phyloP scores from a whole-genome alignment of 345 rosid genomes.

The Excoecaria agallocha region DNA sequence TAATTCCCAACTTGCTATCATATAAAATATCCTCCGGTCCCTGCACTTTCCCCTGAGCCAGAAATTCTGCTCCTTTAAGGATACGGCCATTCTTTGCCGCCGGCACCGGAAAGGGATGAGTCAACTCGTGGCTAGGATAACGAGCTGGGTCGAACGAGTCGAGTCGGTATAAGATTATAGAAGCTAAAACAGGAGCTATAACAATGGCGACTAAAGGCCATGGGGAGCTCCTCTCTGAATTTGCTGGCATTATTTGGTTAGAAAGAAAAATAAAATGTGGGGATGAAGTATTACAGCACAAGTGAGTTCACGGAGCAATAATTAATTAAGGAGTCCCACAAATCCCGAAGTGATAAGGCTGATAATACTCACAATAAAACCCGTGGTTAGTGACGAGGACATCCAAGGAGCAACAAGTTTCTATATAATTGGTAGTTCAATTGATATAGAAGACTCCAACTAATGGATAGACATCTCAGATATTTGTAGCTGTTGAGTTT shows the following conservation, averaged over 20 bases:
- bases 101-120: conserved; percentile 20
- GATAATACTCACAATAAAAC: too few species aligned
- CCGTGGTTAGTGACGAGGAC: too few species aligned
- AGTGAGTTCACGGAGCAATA: too few species aligned
- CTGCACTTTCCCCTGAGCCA: conserved; percentile 42
- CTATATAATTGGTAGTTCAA: too few species aligned
- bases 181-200: background rate
- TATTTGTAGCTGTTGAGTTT: too few species aligned
- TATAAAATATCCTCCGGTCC: conserved; percentile 67
- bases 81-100: conserved; percentile 27
- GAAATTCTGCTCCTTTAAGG: conserved; percentile 44
- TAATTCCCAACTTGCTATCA: conserved; percentile 32
- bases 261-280: background rate
- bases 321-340: too few species aligned
- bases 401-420: too few species aligned
- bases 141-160: conserved; percentile 57
- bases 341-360: too few species aligned
- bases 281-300: too few species aligned
- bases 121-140: conserved; percentile 40
- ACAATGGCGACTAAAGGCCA: background rate
- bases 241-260: background rate
- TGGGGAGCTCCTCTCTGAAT: background rate
- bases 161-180: conserved; percentile 12
- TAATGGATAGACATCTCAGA: too few species aligned
- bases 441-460: too few species aligned